Evolutionary conservation across 768 basidiomycete genomes (phyloP).

Genomic region (Royoungia palumana): DNA sequence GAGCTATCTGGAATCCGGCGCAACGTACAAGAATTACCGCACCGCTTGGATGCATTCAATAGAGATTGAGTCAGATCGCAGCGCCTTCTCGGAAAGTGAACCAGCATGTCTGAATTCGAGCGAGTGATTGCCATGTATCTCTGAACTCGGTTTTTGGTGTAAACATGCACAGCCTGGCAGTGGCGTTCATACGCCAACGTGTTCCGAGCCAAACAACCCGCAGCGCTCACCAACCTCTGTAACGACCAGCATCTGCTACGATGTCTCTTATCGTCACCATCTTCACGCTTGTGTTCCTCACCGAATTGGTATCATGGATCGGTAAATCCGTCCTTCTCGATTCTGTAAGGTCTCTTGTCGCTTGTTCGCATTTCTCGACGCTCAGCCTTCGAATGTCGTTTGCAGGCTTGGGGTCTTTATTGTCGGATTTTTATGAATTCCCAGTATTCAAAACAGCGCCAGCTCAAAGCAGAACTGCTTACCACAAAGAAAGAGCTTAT

Average conservation of each 20-base stretch:
- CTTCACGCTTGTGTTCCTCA: constrained; percentile 76
- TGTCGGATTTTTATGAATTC: constrained; percentile 60
- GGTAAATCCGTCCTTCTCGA: constrained; percentile 83
- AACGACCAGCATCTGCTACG: constrained; percentile 6
- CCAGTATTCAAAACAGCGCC: constrained; percentile 54
- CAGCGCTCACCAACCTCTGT: not conserved
- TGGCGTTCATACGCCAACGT: constrained; percentile 14
- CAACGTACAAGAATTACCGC: too few relatives aligned
- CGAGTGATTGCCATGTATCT: too few relatives aligned
- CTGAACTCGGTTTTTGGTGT: too few relatives aligned
- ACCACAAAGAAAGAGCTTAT: constrained; percentile 78
- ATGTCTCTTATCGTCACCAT: constrained; percentile 85
- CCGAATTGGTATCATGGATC: constrained; percentile 85
- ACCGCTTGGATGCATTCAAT: too few relatives aligned
- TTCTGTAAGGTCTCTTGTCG: constrained; percentile 52
- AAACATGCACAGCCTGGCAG: too few relatives aligned
- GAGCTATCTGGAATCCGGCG: too few relatives aligned
- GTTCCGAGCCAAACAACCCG: not conserved
- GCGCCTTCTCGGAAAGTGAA: too few relatives aligned
- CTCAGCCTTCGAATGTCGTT: constrained; percentile 1
- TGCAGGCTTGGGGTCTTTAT: constrained; percentile 74
- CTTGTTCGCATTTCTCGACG: not conserved
- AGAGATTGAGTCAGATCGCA: too few relatives aligned
- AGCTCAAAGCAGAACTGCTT: constrained; percentile 79
- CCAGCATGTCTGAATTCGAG: too few relatives aligned